Base-by-base conservation (phyloP, 2,329 filamentous ascomycete species). In the Venturia pyrina region DNA sequence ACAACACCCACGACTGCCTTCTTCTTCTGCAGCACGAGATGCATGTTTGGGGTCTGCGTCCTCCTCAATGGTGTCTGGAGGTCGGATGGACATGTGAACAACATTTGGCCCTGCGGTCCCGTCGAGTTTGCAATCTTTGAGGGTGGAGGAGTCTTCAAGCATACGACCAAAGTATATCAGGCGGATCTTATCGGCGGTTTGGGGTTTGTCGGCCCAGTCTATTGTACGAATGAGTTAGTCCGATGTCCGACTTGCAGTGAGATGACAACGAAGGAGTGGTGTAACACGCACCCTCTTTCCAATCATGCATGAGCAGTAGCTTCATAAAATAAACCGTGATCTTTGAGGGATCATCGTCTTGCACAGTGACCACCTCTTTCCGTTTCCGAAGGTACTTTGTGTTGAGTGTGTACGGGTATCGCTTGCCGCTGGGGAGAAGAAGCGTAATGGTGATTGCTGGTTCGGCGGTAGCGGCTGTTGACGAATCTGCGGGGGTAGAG, bases 311-410 rank as follows among this genome's bases (percentile, higher is more conserved):
- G 74, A 98, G 96, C 73, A 97, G 80, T 78, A 97, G 92, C 78
- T 97, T 97, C 69, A 98, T 80, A 3, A 91, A 96, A 75, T 97
- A 96, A 63, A 96, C 89, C 70, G 90, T 96, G 78, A 98, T 91
- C 73, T 88, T 90, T 74, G 91, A 93, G 0, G 92, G 92, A 73
- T 97, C 91, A 69, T 84, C 78, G 41, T 88, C 87, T 24, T 91
- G 88, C 1, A 95, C 85, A 61, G 84, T 84, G 65, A 96, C 90
- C 34, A 59, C 53, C 17, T 59, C 24, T 70, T 89, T 90, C 67
- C 91, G 86, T 77, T 93, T 92, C 65, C 83, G 82, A 65, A 98
- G 80, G 73, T 97, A 97, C 73, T 87, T 90, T 72, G 90, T 89
- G 76, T 96, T 90, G 70, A 98, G 89, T 74, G 88, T 91, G 78